phyloP scores from a whole-genome alignment of 768 basidiomycete species.

The Kwoniella sp. region DNA sequence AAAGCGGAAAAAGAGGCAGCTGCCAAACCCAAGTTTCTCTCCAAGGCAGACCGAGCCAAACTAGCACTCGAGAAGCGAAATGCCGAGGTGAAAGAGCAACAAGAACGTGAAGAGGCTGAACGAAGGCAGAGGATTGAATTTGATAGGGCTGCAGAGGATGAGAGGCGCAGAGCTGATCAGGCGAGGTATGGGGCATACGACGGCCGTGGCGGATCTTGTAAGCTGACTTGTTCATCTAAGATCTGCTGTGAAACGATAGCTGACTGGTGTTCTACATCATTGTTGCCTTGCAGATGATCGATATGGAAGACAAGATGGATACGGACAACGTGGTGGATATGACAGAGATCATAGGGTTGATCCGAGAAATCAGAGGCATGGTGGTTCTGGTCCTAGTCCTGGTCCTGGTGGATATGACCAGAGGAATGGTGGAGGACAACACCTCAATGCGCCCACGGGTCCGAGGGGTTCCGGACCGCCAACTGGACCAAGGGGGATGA shows the following conservation, averaged over 20 bases:
- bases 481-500: conserved; percentile 53
- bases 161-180: conserved; percentile 58
- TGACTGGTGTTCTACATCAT: neutral
- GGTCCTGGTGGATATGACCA: conserved; percentile 4
- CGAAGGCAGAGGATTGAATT: conserved; percentile 68
- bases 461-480: conserved; percentile 64
- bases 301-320: conserved; percentile 50
- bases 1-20: conserved; percentile 85
- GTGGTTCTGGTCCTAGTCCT: neutral
- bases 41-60: conserved; percentile 86
- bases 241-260: neutral
- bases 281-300: conserved; percentile 10
- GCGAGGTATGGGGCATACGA: conserved; percentile 57
- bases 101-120: conserved; percentile 66
- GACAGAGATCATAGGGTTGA: conserved; percentile 7
- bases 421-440: conserved; percentile 6
- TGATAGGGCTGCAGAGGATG: conserved; percentile 74
- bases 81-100: conserved; percentile 76
- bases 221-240: neutral
- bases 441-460: conserved; percentile 66
- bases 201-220: conserved; percentile 20
- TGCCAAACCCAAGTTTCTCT: conserved; percentile 91
- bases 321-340: conserved; percentile 52
- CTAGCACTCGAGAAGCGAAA: conserved; percentile 84
- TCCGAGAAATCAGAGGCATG: conserved; percentile 18